Percentiles rank a stretch among this genome's conserved stretches.
phyloP scores from a whole-genome alignment of 371 early-diverging fungal genomes.

The Mortierella sp. region DNA sequence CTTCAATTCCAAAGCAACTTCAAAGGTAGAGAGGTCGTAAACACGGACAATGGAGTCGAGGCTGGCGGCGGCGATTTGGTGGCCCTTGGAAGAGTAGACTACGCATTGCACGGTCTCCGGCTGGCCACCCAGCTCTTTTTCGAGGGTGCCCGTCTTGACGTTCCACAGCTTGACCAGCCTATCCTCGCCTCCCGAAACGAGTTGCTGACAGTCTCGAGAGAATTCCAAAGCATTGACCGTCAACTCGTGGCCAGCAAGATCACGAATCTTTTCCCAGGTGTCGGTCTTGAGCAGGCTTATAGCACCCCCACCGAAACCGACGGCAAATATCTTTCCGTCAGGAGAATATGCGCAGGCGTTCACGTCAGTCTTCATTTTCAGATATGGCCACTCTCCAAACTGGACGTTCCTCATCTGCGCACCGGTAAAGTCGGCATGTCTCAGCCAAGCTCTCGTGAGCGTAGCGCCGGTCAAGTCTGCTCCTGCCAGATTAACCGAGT shows the following conservation, averaged over 20 bases:
- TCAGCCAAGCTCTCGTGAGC: neutral
- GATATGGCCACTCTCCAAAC: slow-evolving; percentile 9
- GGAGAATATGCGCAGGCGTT: neutral
- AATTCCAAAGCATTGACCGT: neutral
- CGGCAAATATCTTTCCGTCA: neutral
- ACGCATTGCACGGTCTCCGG: neutral
- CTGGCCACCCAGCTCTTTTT: neutral
- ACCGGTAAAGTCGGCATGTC: neutral
- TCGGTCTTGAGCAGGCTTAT: neutral
- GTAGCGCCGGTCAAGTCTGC: neutral
- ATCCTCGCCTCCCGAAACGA: slow-evolving; percentile 5
- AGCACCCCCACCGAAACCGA: neutral
- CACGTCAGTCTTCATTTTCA: neutral
- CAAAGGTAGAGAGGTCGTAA: neutral
- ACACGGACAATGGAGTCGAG: neutral
- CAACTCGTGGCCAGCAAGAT: neutral
- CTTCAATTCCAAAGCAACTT: neutral
- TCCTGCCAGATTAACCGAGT: slow-evolving; percentile 3
- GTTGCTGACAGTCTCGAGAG: neutral
- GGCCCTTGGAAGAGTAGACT: neutral
- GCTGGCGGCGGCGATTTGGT: neutral
- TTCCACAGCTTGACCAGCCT: slow-evolving; percentile 4
- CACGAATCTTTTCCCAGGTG: neutral
- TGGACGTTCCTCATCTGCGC: neutral
- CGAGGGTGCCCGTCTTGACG: neutral